These are phyloP conservation scores for Physaria fendleri DNA, from an alignment of 345 rosid genomes.

Conservation along the genomic window DNA sequence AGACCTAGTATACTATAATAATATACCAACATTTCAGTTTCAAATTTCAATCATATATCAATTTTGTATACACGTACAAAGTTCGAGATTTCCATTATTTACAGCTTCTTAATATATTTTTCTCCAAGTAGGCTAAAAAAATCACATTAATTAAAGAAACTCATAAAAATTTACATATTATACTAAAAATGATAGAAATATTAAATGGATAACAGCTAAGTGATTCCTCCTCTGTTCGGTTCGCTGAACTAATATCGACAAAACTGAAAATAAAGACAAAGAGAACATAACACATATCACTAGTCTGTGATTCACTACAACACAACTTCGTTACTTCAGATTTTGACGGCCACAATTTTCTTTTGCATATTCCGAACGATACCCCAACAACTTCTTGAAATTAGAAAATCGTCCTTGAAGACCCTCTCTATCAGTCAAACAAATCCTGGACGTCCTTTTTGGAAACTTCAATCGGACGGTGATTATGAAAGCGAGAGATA, in stretches of 20 bases:
- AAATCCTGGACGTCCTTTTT: not conserved
- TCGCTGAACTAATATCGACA: conserved; percentile 32
- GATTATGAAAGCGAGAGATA: conserved; percentile 41
- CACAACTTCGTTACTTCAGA: conserved; percentile 9
- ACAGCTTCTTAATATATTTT: not conserved
- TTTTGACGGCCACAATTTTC: conserved; percentile 6
- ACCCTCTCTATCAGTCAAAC: not conserved
- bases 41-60: not conserved
- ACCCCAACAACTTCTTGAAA: not conserved
- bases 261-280: conserved; percentile 25
- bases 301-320: too few relatives aligned
- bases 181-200: conserved; percentile 17
- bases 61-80: not conserved
- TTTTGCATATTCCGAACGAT: not conserved
- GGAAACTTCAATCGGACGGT: conserved; percentile 4
- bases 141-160: not conserved
- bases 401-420: not conserved
- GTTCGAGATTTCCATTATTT: not conserved
- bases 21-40: not conserved
- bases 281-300: not conserved
- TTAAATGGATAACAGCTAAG: conserved; percentile 31
- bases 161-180: conserved; percentile 24
- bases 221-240: conserved; percentile 24
- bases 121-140: not conserved
- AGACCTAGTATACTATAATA: too few relatives aligned